phyloP scores from a whole-genome alignment of 176 grass and related monocot genomes.

The Bonia amplexicaulis region DNA sequence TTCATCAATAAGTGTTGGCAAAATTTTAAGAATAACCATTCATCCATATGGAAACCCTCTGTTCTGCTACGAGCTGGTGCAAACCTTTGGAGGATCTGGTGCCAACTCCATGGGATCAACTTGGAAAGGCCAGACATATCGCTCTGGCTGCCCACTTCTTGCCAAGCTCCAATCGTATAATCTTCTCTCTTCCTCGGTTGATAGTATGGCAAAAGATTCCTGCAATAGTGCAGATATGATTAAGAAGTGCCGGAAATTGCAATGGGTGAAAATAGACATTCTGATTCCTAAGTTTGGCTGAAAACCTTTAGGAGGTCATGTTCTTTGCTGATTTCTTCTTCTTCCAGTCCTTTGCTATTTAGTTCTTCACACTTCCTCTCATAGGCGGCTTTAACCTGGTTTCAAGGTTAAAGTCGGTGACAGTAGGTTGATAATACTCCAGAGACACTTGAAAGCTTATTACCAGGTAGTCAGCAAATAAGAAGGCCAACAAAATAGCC shows the following conservation, averaged over 20 bases:
- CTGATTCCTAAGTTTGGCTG: neutral
- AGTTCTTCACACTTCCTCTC: constrained; percentile 66
- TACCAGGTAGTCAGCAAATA: neutral
- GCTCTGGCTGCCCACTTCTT: constrained; percentile 68
- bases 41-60: neutral
- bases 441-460: neutral
- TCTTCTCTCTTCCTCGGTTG: constrained; percentile 77
- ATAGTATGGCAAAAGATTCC: constrained; percentile 85
- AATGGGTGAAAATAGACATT: neutral
- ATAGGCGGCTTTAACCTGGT: constrained; percentile 66
- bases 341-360: constrained; percentile 66
- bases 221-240: constrained; percentile 19
- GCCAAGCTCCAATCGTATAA: constrained; percentile 94
- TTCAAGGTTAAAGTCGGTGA: constrained; percentile 9
- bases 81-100: constrained; percentile 59
- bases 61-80: neutral
- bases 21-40: neutral
- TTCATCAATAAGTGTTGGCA: neutral
- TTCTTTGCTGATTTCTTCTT: constrained; percentile 62
- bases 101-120: constrained; percentile 48
- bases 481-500: neutral
- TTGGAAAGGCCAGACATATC: constrained; percentile 92
- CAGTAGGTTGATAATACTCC: neutral
- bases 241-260: neutral
- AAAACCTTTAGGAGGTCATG: constrained; percentile 67